phyloP scores from a whole-genome alignment of 2,329 filamentous ascomycete genomes.

The Epichloe sylvatica region DNA sequence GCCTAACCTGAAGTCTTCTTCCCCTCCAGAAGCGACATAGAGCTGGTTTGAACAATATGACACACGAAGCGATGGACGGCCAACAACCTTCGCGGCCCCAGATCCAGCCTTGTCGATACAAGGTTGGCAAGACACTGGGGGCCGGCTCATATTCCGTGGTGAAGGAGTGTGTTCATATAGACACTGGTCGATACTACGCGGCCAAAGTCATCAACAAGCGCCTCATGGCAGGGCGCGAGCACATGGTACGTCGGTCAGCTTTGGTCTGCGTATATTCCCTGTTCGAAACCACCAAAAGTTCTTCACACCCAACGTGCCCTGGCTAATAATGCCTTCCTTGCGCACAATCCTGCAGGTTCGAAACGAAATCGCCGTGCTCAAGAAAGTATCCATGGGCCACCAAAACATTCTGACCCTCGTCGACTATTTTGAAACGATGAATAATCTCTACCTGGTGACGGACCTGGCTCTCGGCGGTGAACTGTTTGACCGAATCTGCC shows the following conservation, averaged over 20 bases:
- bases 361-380: conserved; percentile 95
- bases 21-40: background rate
- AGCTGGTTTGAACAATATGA: background rate
- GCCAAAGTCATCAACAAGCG: conserved; percentile 99
- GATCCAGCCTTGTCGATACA: conserved; percentile 93
- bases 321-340: background rate
- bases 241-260: conserved; percentile 95
- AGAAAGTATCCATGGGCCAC: conserved; percentile 97
- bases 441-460: conserved; percentile 96
- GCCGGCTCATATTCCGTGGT: conserved; percentile 97
- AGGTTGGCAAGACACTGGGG: conserved; percentile 93
- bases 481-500: conserved; percentile 95
- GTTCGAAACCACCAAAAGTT: background rate
- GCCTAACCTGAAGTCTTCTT: background rate
- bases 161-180: conserved; percentile 97
- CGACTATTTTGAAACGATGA: conserved; percentile 99
- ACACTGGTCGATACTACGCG: conserved; percentile 94
- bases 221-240: conserved; percentile 90
- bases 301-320: background rate
- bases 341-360: conserved; percentile 47
- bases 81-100: conserved; percentile 34
- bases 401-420: conserved; percentile 95
- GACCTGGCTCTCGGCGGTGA: conserved; percentile 93
- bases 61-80: conserved; percentile 11
- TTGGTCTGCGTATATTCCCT: too few relatives aligned